Evolutionary conservation across 2,329 filamentous ascomycete genomes (phyloP).

Genomic region (Fusarium sp.): DNA sequence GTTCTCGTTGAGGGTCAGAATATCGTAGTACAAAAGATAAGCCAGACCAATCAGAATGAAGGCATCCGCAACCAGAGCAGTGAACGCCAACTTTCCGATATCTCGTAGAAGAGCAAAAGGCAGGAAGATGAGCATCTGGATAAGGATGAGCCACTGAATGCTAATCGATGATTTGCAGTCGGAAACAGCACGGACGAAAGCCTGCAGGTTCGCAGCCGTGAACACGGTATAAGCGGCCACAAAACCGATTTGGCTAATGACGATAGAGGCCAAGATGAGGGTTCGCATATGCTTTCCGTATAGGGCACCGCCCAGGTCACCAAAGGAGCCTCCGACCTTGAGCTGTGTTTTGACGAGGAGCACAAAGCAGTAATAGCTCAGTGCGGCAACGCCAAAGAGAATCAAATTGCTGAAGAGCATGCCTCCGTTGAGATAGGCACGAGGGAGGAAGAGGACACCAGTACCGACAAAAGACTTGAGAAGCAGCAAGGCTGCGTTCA

Average conservation of each 20-base stretch:
- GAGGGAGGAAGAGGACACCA: slow-evolving; percentile 90
- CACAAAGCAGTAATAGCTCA: slow-evolving; percentile 98
- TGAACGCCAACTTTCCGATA: slow-evolving; percentile 96
- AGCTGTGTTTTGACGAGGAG: slow-evolving; percentile 88
- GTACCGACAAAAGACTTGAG: slow-evolving; percentile 99
- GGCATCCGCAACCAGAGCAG: slow-evolving; percentile 90
- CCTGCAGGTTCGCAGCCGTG: slow-evolving; percentile 93
- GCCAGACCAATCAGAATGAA: slow-evolving; percentile 94
- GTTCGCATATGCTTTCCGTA: slow-evolving; percentile 92
- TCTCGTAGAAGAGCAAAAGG: slow-evolving; percentile 94
- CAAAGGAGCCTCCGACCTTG: slow-evolving; percentile 92
- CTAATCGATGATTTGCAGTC: slow-evolving; percentile 87
- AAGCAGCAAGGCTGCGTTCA: slow-evolving; percentile 83
- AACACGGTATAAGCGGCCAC: slow-evolving; percentile 97
- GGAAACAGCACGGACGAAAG: slow-evolving; percentile 91
- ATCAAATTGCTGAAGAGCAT: slow-evolving; percentile 97
- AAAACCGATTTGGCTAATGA: slow-evolving; percentile 95
- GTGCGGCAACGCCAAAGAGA: slow-evolving; percentile 81
- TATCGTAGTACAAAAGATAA: slow-evolving; percentile 96
- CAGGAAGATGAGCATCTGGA: slow-evolving; percentile 95
- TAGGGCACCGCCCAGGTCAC: slow-evolving; percentile 92
- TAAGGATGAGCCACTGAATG: slow-evolving; percentile 88
- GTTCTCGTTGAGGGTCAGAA: slow-evolving; percentile 80
- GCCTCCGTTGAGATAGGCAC: slow-evolving; percentile 93
- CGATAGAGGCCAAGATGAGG: slow-evolving; percentile 89